phyloP scores from a whole-genome alignment of 2,329 filamentous ascomycete genomes.

The Scytalidium sp. region DNA sequence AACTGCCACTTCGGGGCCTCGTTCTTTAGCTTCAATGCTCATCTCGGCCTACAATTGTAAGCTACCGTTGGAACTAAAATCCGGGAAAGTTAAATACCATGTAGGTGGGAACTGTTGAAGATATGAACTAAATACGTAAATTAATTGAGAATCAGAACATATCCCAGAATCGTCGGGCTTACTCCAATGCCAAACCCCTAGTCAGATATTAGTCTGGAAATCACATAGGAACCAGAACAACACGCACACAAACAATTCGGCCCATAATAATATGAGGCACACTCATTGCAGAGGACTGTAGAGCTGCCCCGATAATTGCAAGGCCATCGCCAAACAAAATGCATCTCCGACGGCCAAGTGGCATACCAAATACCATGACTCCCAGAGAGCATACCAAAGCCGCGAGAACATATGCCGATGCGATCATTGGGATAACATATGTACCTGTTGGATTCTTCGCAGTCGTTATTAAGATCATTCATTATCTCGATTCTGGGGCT shows the following conservation, averaged over 20 bases:
- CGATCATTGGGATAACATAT: slow-evolving; percentile 20
- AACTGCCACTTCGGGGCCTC: slow-evolving; percentile 26
- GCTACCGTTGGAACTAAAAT: not conserved
- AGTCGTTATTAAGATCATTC: not conserved
- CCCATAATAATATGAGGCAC: slow-evolving; percentile 28
- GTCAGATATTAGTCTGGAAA: not conserved
- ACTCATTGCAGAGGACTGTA: slow-evolving; percentile 26
- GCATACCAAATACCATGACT: slow-evolving; percentile 26
- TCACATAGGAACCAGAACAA: not conserved
- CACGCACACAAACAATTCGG: slow-evolving; percentile 12
- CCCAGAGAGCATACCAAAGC: slow-evolving; percentile 16
- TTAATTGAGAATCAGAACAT: not conserved
- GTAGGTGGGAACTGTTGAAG: slow-evolving; percentile 27
- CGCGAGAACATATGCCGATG: slow-evolving; percentile 17
- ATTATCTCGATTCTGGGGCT: not conserved
- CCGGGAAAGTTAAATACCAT: slow-evolving; percentile 7
- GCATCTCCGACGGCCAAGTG: slow-evolving; percentile 10
- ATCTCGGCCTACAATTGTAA: slow-evolving; percentile 13
- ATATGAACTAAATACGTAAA: slow-evolving; percentile 19
- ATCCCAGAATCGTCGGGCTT: not conserved
- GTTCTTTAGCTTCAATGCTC: slow-evolving; percentile 18
- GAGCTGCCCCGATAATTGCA: slow-evolving; percentile 22
- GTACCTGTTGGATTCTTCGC: slow-evolving; percentile 15
- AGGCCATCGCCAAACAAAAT: slow-evolving; percentile 25
- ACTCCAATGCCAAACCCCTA: slow-evolving; percentile 10